A percentile compares a stretch with the other conserved stretches of the same genome.
Conservation (phyloP, 225 moss, liverwort and hornwort genomes). For the Ulota crispa region DNA sequence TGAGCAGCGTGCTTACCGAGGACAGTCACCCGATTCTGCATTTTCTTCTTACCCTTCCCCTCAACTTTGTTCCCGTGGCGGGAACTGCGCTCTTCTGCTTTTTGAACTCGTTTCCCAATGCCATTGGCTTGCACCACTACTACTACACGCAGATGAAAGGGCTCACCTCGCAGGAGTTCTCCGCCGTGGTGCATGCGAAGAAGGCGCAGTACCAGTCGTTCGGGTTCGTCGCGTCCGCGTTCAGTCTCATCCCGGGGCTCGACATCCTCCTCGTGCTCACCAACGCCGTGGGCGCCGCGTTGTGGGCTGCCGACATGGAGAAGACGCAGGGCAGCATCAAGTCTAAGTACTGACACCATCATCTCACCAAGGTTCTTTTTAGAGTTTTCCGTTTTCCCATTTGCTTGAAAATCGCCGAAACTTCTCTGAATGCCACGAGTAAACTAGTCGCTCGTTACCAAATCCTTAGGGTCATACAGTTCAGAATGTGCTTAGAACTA, state of each 20-base stretch:
- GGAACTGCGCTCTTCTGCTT: constrained; percentile 68
- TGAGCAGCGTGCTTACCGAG: constrained; percentile 48
- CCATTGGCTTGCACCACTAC: constrained; percentile 59
- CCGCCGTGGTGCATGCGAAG: constrained; percentile 64
- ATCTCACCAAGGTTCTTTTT: constrained; percentile 5
- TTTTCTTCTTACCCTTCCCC: constrained; percentile 62
- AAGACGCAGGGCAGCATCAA: constrained; percentile 60
- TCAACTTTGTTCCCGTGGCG: constrained; percentile 74
- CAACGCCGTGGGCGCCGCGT: constrained; percentile 77
- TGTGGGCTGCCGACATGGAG: constrained; percentile 88
- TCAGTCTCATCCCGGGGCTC: constrained; percentile 66
- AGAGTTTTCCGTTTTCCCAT: constrained; percentile 3
- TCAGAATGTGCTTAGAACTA: neutral
- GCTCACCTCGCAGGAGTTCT: constrained; percentile 59
- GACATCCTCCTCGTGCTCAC: constrained; percentile 70
- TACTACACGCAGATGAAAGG: constrained; percentile 74
- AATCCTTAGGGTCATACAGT: neutral
- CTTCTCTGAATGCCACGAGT: neutral
- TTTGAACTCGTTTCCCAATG: constrained; percentile 63
- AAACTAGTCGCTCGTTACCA: neutral
- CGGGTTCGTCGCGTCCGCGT: constrained; percentile 63
- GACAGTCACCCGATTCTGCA: constrained; percentile 59
- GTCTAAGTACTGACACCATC: constrained; percentile 51
- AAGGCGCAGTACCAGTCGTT: constrained; percentile 74
- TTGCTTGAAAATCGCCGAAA: neutral